Evolutionary conservation across 306 rosid genomes (phyloP), one percentile per base, ranked within the genome.

Genomic region (Cucumis melo): DNA sequence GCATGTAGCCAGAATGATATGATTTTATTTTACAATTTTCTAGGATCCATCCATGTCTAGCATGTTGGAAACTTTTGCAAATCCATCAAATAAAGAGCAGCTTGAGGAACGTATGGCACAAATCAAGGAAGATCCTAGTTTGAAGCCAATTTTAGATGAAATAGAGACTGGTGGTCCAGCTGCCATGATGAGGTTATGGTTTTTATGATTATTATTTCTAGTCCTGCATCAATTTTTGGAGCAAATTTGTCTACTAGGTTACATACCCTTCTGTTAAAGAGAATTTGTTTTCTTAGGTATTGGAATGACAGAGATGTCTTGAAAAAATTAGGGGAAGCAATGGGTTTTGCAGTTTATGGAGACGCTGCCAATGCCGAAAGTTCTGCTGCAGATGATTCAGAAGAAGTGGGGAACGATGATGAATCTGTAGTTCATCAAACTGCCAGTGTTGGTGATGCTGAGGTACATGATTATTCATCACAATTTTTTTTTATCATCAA

Each of bases 41-140:
- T 85, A 95, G 99, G 99, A 95, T 82, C 98, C 99, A 48, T 87
- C 99, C 56, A 95, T 92, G 98, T 88, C 94, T 83, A 15, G 83
- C 76, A 82, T 95, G 92, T 88, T 95, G 72, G 97, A 95, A 84
- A 90, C 80, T 86, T 88, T 95, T 77, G 12, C 92, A 72, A 92
- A 88, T 82, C 99, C 99, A 17, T 81, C 91, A 58, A 95, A 87
- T 81, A 96, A 90, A 32, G 77, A 73, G 59, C 97, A 95, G 87
- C 91, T 95, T 82, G 99, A 95, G 87, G 98, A 92, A 83, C 96
- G 99, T 76, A 95, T 95, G 97, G 86, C 98, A 50, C 93, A 91
- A 67, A 89, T 95, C 72, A 95, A 90, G 84, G 97, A 95, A 56
- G 99, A 95, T 80, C 99, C 99, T 34, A 88, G 97, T 67, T 81